A percentile compares a stretch with the other conserved stretches of the same genome.
Evolutionary conservation across 495 filamentous ascomycete genomes (phyloP).

Genomic region (Copromyces sp.): DNA sequence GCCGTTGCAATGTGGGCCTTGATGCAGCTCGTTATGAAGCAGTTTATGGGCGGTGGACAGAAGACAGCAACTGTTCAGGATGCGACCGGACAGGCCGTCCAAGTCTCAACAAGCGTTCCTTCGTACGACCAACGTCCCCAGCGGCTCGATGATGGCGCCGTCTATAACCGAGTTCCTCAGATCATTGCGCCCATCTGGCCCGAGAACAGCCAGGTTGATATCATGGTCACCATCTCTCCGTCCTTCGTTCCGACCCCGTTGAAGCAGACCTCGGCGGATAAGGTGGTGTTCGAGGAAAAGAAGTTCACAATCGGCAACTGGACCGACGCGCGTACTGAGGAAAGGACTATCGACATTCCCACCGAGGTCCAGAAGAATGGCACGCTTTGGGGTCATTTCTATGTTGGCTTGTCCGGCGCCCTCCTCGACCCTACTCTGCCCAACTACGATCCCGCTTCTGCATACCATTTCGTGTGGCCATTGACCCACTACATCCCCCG

Average conservation of each 20-base stretch:
- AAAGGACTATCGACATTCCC: slow-evolving; percentile 70
- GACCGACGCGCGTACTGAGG: slow-evolving; percentile 65
- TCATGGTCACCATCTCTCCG: slow-evolving; percentile 73
- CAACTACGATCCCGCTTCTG: slow-evolving; percentile 60
- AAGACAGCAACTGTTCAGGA: slow-evolving; percentile 37
- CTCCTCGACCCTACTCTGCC: slow-evolving; percentile 62
- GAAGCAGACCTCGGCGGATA: slow-evolving; percentile 41
- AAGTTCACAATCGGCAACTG: slow-evolving; percentile 72
- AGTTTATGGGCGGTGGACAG: slow-evolving; percentile 35
- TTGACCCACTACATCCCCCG: slow-evolving; percentile 83
- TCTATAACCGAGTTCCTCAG: slow-evolving; percentile 66
- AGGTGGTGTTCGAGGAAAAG: slow-evolving; percentile 68
- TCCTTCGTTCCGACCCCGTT: slow-evolving; percentile 60
- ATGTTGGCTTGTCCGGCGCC: slow-evolving; percentile 63
- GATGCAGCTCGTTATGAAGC: slow-evolving; percentile 38
- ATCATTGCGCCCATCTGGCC: slow-evolving; percentile 83
- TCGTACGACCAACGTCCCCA: slow-evolving; percentile 55
- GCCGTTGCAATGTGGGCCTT: slow-evolving; percentile 33
- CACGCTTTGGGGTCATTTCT: slow-evolving; percentile 90
- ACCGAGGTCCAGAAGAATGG: slow-evolving; percentile 79
- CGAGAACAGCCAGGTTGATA: slow-evolving; percentile 63
- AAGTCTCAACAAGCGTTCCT: slow-evolving; percentile 45
- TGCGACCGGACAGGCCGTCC: slow-evolving; percentile 35
- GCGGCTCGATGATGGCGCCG: slow-evolving; percentile 45
- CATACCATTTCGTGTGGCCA: slow-evolving; percentile 74